Percentiles rank a stretch among this genome's conserved stretches.
These are phyloP conservation scores for Alisma plantagoaquatica DNA, from an alignment of 106 monocot genomes.

Conservation along the genomic window DNA sequence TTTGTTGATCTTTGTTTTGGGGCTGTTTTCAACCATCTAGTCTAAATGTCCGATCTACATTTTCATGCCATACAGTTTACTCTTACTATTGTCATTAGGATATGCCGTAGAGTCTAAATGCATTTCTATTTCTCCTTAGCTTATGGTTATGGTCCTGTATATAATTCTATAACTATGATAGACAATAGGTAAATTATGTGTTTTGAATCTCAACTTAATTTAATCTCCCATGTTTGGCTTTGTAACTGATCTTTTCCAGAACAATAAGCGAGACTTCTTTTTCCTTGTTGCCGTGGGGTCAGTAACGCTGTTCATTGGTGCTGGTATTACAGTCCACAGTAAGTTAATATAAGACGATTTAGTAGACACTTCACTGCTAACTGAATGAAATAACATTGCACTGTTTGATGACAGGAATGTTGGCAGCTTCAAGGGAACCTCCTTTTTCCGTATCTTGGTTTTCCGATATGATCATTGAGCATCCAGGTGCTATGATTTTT, in stretches of 20 bases:
- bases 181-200: too few relatives aligned
- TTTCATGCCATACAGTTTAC: neutral
- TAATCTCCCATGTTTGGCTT: too few relatives aligned
- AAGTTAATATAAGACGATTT: slow-evolving; percentile 7
- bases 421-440: slow-evolving; percentile 32
- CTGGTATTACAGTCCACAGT: slow-evolving; percentile 47
- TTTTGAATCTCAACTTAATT: too few relatives aligned
- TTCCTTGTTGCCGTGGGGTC: slow-evolving; percentile 62
- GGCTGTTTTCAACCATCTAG: neutral
- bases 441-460: slow-evolving; percentile 49
- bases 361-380: neutral
- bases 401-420: slow-evolving; percentile 39
- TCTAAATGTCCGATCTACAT: neutral
- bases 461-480: slow-evolving; percentile 35
- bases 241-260: slow-evolving; percentile 41
- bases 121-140: neutral
- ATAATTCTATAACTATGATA: too few relatives aligned
- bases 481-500: slow-evolving; percentile 66
- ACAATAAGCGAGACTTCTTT: slow-evolving; percentile 90
- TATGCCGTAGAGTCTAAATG: neutral
- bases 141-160: neutral
- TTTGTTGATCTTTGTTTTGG: neutral
- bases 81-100: neutral
- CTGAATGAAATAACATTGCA: neutral
- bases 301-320: slow-evolving; percentile 41